Evolutionary conservation across 164 flowering plant genomes (phyloP).

Genomic region (Vitis riparia): DNA sequence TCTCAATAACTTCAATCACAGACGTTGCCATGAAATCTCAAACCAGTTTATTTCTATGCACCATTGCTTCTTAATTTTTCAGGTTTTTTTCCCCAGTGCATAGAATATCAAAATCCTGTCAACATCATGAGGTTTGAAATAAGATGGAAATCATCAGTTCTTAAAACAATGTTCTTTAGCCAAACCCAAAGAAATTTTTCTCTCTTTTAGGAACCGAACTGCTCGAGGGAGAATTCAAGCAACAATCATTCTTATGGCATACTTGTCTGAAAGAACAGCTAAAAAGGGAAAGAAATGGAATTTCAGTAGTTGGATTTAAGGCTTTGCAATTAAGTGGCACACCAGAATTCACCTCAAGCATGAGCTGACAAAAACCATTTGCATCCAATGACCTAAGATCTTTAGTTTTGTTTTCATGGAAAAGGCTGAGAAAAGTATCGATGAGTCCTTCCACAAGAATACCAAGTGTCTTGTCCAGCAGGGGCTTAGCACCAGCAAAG

Average conservation of each 20-base stretch:
- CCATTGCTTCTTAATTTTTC: background rate
- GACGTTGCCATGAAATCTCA: background rate
- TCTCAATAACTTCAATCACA: background rate
- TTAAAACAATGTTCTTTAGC: background rate
- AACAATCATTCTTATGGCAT: background rate
- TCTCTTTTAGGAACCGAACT: too few species aligned
- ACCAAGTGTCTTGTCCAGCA: slow-evolving; percentile 85
- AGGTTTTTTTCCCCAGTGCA: background rate
- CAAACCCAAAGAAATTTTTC: background rate
- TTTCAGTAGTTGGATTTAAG: background rate
- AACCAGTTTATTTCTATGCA: background rate
- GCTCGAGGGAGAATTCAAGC: too few species aligned
- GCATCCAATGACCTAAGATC: slow-evolving; percentile 84
- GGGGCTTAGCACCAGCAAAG: slow-evolving; percentile 89
- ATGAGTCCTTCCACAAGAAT: slow-evolving; percentile 95
- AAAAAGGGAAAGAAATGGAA: background rate
- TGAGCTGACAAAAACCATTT: slow-evolving; percentile 97
- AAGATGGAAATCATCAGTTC: background rate
- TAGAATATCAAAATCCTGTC: background rate
- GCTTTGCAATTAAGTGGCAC: background rate
- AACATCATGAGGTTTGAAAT: background rate
- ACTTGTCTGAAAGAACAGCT: background rate
- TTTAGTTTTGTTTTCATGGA: slow-evolving; percentile 67
- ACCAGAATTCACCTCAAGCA: slow-evolving; percentile 78
- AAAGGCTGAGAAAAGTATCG: slow-evolving; percentile 84